A percentile compares a stretch with the other conserved stretches of the same genome.
These are phyloP conservation scores for Claviceps pusilla DNA, from an alignment of 2,329 filamentous ascomycete genomes.

Conservation along the genomic window DNA sequence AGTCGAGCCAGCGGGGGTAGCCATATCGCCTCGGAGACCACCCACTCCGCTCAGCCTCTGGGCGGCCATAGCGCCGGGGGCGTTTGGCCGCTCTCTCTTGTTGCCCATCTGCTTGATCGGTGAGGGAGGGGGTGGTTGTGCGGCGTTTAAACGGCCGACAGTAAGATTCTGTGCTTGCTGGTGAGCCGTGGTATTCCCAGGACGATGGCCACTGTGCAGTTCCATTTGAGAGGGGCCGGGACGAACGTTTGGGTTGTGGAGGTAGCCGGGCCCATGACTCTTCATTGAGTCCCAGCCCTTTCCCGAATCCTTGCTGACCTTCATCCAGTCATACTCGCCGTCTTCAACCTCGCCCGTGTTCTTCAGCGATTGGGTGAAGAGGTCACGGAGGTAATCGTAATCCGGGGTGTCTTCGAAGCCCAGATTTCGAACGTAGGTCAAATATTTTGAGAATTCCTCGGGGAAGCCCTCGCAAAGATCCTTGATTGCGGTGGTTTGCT, in stretches of 20 bases:
- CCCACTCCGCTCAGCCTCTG: constrained; percentile 65
- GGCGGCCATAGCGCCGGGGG: constrained; percentile 53
- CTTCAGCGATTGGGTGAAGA: constrained; percentile 93
- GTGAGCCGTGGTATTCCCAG: constrained; percentile 49
- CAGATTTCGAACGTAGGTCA: constrained; percentile 92
- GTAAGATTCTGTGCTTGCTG: constrained; percentile 52
- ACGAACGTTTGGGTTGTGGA: constrained; percentile 63
- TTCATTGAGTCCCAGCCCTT: constrained; percentile 73
- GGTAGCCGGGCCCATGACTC: constrained; percentile 44
- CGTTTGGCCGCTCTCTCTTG: constrained; percentile 62
- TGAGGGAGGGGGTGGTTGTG: constrained; percentile 76
- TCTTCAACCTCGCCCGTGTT: constrained; percentile 90
- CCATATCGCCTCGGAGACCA: constrained; percentile 54
- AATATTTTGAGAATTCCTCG: constrained; percentile 93
- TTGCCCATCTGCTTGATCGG: constrained; percentile 70
- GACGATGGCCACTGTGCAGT: constrained; percentile 58
- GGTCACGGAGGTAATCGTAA: constrained; percentile 91
- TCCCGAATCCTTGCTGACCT: constrained; percentile 66
- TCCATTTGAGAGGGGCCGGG: constrained; percentile 76
- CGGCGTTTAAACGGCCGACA: constrained; percentile 82
- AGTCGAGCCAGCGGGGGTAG: constrained; percentile 77
- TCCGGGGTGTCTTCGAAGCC: constrained; percentile 97
- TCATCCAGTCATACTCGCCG: constrained; percentile 99
- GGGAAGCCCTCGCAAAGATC: constrained; percentile 93
- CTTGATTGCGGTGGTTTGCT: constrained; percentile 93